A percentile compares a stretch with the other conserved stretches of the same genome.
Conservation (phyloP, 2,329 filamentous ascomycete genomes). For the Botrytis tulipae region DNA sequence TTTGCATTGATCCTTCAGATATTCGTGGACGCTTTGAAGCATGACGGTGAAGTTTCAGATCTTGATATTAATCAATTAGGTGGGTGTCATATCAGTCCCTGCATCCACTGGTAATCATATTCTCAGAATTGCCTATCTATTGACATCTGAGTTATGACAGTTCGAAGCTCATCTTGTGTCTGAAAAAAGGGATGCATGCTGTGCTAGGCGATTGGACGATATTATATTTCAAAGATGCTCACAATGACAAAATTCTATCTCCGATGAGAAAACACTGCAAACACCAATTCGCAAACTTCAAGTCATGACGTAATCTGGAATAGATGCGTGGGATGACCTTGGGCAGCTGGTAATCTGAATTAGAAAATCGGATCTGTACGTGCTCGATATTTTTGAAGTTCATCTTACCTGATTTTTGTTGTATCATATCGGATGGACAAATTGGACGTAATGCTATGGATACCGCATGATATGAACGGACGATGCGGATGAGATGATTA, state of each 20-base stretch:
- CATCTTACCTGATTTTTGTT: background rate
- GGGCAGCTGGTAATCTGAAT: background rate
- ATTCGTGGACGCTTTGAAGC: background rate
- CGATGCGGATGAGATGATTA: background rate
- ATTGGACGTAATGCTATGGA: background rate
- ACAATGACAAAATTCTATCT: background rate
- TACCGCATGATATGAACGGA: background rate
- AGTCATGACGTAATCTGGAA: background rate
- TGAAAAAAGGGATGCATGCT: background rate
- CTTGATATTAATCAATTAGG: background rate
- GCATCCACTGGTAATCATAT: background rate
- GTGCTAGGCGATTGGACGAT: background rate
- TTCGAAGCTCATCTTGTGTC: background rate
- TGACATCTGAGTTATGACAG: background rate
- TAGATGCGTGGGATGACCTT: background rate
- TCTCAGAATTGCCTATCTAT: background rate
- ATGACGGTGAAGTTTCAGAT: background rate
- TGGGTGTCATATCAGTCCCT: background rate
- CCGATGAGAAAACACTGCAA: background rate
- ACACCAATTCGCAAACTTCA: background rate
- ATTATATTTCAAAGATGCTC: background rate
- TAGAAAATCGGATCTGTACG: background rate
- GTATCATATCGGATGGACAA: background rate
- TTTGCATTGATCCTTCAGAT: background rate
- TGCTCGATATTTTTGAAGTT: background rate